Base-by-base conservation (phyloP, 2,329 filamentous ascomycete genomes). In the Talaromyces islandicus region DNA sequence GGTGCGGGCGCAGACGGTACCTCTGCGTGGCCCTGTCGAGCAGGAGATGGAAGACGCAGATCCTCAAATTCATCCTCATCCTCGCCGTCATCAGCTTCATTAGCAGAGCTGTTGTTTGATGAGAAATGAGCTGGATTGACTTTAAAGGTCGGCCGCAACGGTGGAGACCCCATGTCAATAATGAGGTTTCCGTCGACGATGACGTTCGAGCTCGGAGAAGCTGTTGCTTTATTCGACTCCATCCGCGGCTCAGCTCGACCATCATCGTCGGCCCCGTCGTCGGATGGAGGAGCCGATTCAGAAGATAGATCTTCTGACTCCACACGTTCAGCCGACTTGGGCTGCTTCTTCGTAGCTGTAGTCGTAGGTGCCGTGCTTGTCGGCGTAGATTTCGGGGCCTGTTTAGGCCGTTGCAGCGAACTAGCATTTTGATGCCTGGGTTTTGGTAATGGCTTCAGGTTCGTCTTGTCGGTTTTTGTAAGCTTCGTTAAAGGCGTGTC, bases 131-230 rank as follows among this genome's bases (percentile, higher is more conserved):
- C 69, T 14, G 75, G 74, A 53, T 77, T 74, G 52, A 78, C 68
- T 48, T 70, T 71, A 62, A 77, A 75, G 5, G 69, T 63, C 30
- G 69, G 72, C 9, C 73, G 73, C 29, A 72, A 68, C 0, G 76
- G 9, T 25, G 77, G 77, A 35, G 77, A 79, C 25, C 77, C 77
- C 76, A 79, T 77, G 57, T 80, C 77, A 57, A 80, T 80, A 51
- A 79, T 78, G n/a, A 79, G 65, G 61, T 76, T 75, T 19, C 76
- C 77, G 17, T 79, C 76, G 52, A 78, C 72, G 54, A 79, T 78
- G 55, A 79, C 78, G 60, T 79, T 77, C n/a, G 69, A 73, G 38
- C 66, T 68, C 2, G 75, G 71, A 14, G 74, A 76, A 43, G 71
- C 67, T 24, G 66, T 65, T 11, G 70, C 64, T 56, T 70, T 73